Base-by-base conservation (phyloP, 306 rosid genomes). In the Clitoria ternatea region DNA sequence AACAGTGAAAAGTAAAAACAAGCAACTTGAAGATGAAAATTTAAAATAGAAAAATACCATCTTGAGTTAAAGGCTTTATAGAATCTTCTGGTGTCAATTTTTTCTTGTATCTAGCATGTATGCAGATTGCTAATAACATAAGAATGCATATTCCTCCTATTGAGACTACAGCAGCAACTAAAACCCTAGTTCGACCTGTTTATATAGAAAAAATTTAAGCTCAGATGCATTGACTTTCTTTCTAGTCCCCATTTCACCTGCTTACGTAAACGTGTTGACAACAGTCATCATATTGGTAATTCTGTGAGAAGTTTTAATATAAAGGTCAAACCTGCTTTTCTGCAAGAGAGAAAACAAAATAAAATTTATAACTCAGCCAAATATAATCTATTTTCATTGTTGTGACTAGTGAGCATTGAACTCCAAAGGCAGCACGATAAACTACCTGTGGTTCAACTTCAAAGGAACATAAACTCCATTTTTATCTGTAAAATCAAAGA, bases 131-230 rank as follows among this genome's bases (percentile, higher is more conserved):
- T 26, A 92, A 54, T 18, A 79, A 12, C 15, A 92, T 62, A 69
- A 84, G 61, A 26, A 64, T 92, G 29, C 77, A 85, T 62, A 83
- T 37, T 70, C 60, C 90, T 69, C 83, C 95, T n/a, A 89, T 72
- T 40, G 77, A 7, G 80, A 87, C 57, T 57, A 88, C 94, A 79
- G 83, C 85, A 73, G 83, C 74, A 54, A 68, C 72, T n/a, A n/a
- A n/a, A 69, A 83, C 85, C 47, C 36, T 82, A 33, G 75, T 66
- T 47, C 86, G 63, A 73, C 89, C 94, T 89, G 96, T 64, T 82
- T 50, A 74, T 39, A 43, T 52, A 82, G n/a, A 64, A 57, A 27
- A 75, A 75, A 71, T 20, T 68, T 79, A 50, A 78, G 78, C 76
- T 76, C 62, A 61, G 35, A 65, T 43, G 43, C n/a, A 7, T 23